phyloP scores from a whole-genome alignment of 441 rosid genomes.

The Brassica balearica region DNA sequence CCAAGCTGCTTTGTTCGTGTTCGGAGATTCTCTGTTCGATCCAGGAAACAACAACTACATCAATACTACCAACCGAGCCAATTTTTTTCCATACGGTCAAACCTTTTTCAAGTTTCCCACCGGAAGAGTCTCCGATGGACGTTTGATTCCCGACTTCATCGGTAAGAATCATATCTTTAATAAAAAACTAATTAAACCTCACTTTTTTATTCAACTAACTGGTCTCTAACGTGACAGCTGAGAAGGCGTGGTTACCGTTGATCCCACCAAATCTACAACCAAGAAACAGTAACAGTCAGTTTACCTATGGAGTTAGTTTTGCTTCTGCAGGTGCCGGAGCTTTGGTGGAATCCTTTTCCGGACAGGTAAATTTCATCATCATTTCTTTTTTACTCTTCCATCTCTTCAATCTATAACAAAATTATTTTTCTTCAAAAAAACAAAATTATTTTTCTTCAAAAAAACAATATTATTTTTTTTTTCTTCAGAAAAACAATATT shows the following conservation, averaged over 20 bases:
- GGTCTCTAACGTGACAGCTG: not conserved
- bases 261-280: slow-evolving; percentile 49
- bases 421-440: no score
- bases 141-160: slow-evolving; percentile 51
- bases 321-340: slow-evolving; percentile 62
- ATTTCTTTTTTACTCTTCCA: not conserved
- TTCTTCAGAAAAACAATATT: no score
- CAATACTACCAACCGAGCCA: slow-evolving; percentile 35
- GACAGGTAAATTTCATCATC: slow-evolving; percentile 42
- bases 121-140: slow-evolving; percentile 54
- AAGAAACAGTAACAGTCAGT: slow-evolving; percentile 2
- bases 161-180: slow-evolving; percentile 28
- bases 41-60: slow-evolving; percentile 54
- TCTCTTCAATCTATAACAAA: not conserved
- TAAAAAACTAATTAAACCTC: not conserved
- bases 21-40: slow-evolving; percentile 54
- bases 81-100: slow-evolving; percentile 52
- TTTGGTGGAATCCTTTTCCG: slow-evolving; percentile 47
- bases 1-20: slow-evolving; percentile 48
- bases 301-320: slow-evolving; percentile 47
- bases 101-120: slow-evolving; percentile 51
- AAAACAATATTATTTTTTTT: no score
- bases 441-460: no score
- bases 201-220: not conserved
- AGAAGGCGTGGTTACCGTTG: slow-evolving; percentile 42